phyloP scores from a whole-genome alignment of 2,329 filamentous ascomycete species.

The Phaeosphaeria sp. region DNA sequence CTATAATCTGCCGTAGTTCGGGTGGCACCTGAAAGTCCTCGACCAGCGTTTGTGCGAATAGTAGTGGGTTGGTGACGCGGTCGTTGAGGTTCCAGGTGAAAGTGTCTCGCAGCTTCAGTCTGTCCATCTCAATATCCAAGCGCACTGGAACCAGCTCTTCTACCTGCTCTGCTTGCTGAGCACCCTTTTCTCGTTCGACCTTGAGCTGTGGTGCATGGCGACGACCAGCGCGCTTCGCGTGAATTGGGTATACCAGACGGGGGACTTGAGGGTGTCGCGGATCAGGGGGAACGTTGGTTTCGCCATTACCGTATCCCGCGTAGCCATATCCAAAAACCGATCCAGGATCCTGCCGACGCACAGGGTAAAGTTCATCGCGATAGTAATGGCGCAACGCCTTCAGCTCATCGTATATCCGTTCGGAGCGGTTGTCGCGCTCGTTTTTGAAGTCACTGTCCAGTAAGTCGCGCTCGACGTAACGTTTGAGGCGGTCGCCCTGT shows the following conservation, averaged over 20 bases:
- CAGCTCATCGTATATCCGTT: constrained; percentile 70
- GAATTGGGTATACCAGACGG: constrained; percentile 78
- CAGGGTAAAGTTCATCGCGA: constrained; percentile 61
- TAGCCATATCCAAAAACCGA: constrained; percentile 76
- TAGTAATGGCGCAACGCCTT: constrained; percentile 36
- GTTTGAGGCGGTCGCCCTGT: constrained; percentile 61
- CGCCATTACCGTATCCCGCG: constrained; percentile 85
- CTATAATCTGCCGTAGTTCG: constrained; percentile 63
- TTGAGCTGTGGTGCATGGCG: constrained; percentile 76
- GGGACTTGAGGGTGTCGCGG: constrained; percentile 57
- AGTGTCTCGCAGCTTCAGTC: constrained; percentile 92
- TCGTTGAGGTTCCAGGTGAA: constrained; percentile 99
- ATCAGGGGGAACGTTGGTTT: constrained; percentile 66
- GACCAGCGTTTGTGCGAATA: constrained; percentile 87
- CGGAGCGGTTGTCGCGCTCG: constrained; percentile 57
- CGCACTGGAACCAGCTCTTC: constrained; percentile 92
- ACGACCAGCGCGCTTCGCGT: constrained; percentile 78
- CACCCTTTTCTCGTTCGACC: constrained; percentile 76
- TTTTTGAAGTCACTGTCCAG: constrained; percentile 63
- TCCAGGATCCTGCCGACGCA: constrained; percentile 63
- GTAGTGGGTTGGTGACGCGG: constrained; percentile 76
- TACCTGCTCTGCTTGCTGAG: constrained; percentile 88
- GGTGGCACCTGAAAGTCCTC: constrained; percentile 83
- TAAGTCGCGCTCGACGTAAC: constrained; percentile 71
- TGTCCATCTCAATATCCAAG: constrained; percentile 93